A percentile compares a stretch with the other conserved stretches of the same genome.
These are phyloP conservation scores for Starmerella cellae DNA, from an alignment of 805 yeast species.

Conservation along the genomic window DNA sequence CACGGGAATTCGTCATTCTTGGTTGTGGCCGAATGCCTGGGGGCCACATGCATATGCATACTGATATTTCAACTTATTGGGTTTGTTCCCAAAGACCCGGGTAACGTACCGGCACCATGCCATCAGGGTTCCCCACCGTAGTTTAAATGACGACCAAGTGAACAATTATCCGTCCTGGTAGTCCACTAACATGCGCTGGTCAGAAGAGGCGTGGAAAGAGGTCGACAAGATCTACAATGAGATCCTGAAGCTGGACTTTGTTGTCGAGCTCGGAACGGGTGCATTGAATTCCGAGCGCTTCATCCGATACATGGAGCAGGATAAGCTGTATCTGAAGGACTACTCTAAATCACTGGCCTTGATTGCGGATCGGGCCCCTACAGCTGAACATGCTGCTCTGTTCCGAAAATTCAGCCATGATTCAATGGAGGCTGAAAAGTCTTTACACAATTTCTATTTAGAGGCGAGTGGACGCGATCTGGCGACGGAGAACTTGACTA, in stretches of 20 bases:
- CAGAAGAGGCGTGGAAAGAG: conserved; percentile 18
- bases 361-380: conserved; percentile 12
- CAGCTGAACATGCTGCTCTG: conserved; percentile 2
- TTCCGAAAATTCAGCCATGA: conserved; percentile 9
- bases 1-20: too few relatives aligned
- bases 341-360: conserved; percentile 16
- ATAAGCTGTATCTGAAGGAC: conserved; percentile 17
- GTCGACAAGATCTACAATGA: conserved; percentile 10
- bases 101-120: too few relatives aligned
- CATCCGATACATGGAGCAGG: conserved; percentile 16
- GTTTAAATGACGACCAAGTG: too few relatives aligned
- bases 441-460: conserved; percentile 14
- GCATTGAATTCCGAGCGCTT: conserved; percentile 11
- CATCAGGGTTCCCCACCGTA: not conserved
- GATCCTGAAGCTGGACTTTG: conserved; percentile 14
- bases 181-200: conserved; percentile 13
- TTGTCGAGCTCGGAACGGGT: conserved; percentile 15
- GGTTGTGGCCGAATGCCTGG: too few relatives aligned
- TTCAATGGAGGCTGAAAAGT: conserved; percentile 16
- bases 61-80: too few relatives aligned
- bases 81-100: too few relatives aligned
- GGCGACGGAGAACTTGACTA: not conserved
- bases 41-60: too few relatives aligned
- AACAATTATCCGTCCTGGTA: not conserved
- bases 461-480: not conserved